Evolutionary conservation across 306 rosid species (phyloP), one percentile per base, ranked within the genome.

Genomic region (Vigna reflexopilosa): DNA sequence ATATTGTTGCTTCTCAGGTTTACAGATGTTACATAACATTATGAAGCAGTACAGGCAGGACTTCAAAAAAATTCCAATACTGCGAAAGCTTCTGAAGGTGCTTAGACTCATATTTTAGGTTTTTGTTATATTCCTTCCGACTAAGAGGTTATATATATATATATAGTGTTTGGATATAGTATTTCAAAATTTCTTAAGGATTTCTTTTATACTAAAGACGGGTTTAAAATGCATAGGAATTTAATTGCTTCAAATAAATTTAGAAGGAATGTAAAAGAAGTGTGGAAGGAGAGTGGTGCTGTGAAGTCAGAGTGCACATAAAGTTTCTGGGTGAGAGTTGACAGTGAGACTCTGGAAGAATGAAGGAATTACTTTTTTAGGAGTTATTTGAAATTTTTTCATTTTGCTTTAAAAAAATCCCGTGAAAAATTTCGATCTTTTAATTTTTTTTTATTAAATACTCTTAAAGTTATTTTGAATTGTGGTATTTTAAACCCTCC

Each of bases 31-130:
- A 67, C 99, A 96, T 85, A 93, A 91, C 55, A 88, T 96, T 58
- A 81, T 96, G 95, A 96, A 96, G 84, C 92, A 87, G 80, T 93
- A 89, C 84, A 89, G 96, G 83, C 83, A 83, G 70, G 94, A 96
- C 85, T 96, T 96, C 87, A 96, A 93, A 81, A 96, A 96, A 91
- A 96, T 87, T 81, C 99, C 99, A 10, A 96, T 96, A 75, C 93
- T 96, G 44, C 89, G 99, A 72, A 96, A 96, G 88, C 99, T 96
- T 85, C 95, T 96, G 50, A 96, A 96, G 99, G 99, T 93, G 86
- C 65, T 20, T 62, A 14, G 63, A 67, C 24, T 80, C 50, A 34
- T 67, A 5, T 52, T 73, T 80, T 63, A 55, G 49, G 80, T 58
- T 28, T 75, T 44, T 59, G 57, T 77, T 73, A 76, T 64, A 75